Evolutionary conservation across 371 early-diverging fungal species (phyloP).

Genomic region (Rhizopus arrhizus): DNA sequence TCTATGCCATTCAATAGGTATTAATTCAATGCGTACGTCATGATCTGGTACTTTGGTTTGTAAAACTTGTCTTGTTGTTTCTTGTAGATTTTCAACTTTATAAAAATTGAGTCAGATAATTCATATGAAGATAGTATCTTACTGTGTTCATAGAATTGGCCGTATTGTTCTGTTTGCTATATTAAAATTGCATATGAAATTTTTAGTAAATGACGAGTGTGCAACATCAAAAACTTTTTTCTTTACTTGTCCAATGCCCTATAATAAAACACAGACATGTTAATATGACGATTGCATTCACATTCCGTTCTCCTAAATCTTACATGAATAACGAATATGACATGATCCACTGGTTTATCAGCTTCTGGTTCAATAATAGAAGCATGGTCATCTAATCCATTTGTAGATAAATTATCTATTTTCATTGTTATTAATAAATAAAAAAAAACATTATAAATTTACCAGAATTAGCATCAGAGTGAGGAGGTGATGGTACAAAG

Average conservation of each 20-base stretch:
- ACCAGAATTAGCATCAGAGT: conserved; percentile 33
- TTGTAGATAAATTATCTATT: background rate
- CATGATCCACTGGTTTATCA: conserved; percentile 46
- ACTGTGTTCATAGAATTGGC: conserved; percentile 60
- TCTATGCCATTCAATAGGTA: conserved; percentile 58
- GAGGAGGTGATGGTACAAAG: conserved; percentile 46
- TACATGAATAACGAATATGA: conserved; percentile 66
- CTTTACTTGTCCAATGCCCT: conserved; percentile 68
- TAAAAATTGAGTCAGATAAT: background rate
- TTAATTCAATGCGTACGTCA: conserved; percentile 51
- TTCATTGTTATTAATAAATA: background rate
- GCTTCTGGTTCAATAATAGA: conserved; percentile 4
- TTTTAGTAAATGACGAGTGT: conserved; percentile 4
- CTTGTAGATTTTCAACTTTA: conserved; percentile 56
- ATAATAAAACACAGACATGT: background rate
- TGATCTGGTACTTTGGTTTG: conserved; percentile 56
- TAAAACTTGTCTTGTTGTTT: conserved; percentile 56
- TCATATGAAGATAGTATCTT: conserved; percentile 9
- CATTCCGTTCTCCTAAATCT: conserved; percentile 2
- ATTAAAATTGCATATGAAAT: conserved; percentile 12
- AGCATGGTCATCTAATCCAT: background rate
- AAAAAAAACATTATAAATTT: background rate
- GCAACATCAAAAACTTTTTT: conserved; percentile 1
- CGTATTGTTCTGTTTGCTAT: conserved; percentile 61
- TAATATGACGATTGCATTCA: background rate